A percentile compares a stretch with the other conserved stretches of the same genome.
phyloP scores from a whole-genome alignment of 768 basidiomycete genomes.

The Rhodotorula taiwanensis region DNA sequence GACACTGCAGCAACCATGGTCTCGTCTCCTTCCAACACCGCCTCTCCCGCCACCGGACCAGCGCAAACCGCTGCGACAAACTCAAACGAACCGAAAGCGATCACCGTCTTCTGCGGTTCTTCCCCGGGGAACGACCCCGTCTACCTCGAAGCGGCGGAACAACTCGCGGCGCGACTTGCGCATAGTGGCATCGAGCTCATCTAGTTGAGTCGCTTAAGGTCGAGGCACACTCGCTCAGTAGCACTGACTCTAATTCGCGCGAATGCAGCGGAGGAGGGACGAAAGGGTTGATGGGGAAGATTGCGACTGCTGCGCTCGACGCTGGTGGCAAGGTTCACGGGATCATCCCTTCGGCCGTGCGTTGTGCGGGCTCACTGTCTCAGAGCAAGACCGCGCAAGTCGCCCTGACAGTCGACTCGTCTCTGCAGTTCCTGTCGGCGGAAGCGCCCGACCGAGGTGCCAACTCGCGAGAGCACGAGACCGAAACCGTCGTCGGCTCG shows the following conservation, averaged over 20 bases:
- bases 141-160: slow-evolving; percentile 58
- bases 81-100: not conserved
- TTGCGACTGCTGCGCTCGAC: slow-evolving; percentile 35
- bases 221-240: too few species aligned
- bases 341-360: slow-evolving; percentile 45
- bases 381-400: too few species aligned
- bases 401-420: too few species aligned
- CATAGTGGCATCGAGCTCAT: slow-evolving; percentile 40
- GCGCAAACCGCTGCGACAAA: too few species aligned
- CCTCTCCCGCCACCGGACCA: too few species aligned
- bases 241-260: too few species aligned
- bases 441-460: slow-evolving; percentile 18
- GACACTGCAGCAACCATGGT: too few species aligned
- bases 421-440: slow-evolving; percentile 3
- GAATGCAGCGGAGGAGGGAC: slow-evolving; percentile 36
- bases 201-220: slow-evolving; percentile 38
- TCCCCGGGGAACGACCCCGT: slow-evolving; percentile 59
- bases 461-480: not conserved
- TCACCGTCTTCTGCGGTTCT: slow-evolving; percentile 70
- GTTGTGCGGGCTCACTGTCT: too few species aligned
- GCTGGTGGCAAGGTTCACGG: slow-evolving; percentile 46
- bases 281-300: slow-evolving; percentile 39
- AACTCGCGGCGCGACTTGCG: slow-evolving; percentile 45
- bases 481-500: slow-evolving; percentile 1
- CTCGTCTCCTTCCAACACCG: too few species aligned